Conservation (phyloP, 345 rosid species). For the Populus tremula region DNA sequence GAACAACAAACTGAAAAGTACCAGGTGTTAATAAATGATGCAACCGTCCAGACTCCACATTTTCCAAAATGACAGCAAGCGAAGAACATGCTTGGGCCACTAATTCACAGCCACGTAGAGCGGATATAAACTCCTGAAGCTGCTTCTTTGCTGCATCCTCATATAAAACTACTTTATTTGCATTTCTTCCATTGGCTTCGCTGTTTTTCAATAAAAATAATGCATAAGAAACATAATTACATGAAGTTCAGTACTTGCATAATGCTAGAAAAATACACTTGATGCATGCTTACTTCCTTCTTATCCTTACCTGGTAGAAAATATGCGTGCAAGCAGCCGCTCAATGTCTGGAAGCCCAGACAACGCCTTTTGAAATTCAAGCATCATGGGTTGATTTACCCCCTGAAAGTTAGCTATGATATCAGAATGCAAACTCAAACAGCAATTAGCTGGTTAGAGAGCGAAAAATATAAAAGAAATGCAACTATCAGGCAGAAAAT, state of each 20-base stretch:
- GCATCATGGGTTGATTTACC: conserved; percentile 50
- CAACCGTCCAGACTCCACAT: conserved; percentile 59
- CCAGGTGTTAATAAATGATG: conserved; percentile 73
- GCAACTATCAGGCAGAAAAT: conserved; percentile 1
- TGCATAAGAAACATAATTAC: background rate
- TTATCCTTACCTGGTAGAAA: conserved; percentile 65
- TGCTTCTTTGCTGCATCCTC: conserved; percentile 90
- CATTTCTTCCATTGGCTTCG: conserved; percentile 90
- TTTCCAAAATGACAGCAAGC: conserved; percentile 59
- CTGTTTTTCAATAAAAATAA: conserved; percentile 36
- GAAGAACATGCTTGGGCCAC: conserved; percentile 78
- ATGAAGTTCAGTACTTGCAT: background rate
- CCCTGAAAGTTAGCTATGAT: conserved; percentile 48
- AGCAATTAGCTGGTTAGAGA: background rate
- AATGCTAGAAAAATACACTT: conserved; percentile 3
- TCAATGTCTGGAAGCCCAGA: conserved; percentile 94
- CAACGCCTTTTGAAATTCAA: conserved; percentile 73
- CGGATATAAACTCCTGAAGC: conserved; percentile 81
- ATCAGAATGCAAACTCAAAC: conserved; percentile 5
- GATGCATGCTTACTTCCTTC: conserved; percentile 11
- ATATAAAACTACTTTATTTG: conserved; percentile 73
- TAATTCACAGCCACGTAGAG: conserved; percentile 80
- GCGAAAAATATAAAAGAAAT: background rate
- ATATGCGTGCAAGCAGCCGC: conserved; percentile 77
- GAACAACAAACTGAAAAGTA: conserved; percentile 28